These are phyloP conservation scores for Penicillium sp. DNA, from an alignment of 2,329 filamentous ascomycete genomes.

Conservation along the genomic window DNA sequence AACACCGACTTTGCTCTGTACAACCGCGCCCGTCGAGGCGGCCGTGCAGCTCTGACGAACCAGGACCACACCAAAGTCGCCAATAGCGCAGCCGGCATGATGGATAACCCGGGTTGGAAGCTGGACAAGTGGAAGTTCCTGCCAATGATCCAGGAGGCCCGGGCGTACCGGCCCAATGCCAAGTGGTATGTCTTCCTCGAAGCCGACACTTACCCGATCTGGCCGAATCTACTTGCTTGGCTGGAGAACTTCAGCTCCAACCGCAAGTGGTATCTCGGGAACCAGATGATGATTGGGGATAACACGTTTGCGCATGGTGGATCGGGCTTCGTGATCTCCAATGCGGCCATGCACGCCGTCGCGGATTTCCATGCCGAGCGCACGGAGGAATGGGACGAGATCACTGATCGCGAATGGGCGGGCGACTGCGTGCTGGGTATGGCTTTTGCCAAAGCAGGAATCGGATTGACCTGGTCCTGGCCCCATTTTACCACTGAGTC, in stretches of 20 bases:
- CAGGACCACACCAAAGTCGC: conserved; percentile 25
- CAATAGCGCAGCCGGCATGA: conserved; percentile 29
- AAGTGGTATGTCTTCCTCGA: conserved; percentile 56
- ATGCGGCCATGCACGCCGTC: conserved; percentile 41
- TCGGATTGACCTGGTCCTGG: conserved; percentile 34
- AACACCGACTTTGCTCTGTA: conserved; percentile 28
- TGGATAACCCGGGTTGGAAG: conserved; percentile 43
- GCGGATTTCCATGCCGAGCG: conserved; percentile 39
- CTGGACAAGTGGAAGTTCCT: conserved; percentile 54
- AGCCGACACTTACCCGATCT: conserved; percentile 52
- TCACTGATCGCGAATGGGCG: conserved; percentile 41
- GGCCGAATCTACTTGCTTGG: conserved; percentile 49
- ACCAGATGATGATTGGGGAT: conserved; percentile 45
- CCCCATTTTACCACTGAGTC: conserved; percentile 20
- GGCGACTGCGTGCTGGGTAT: conserved; percentile 46
- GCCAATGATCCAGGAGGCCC: conserved; percentile 49
- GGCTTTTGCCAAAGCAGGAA: conserved; percentile 38
- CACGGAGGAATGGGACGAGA: conserved; percentile 39
- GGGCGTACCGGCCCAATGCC: conserved; percentile 40
- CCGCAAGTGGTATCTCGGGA: conserved; percentile 47
- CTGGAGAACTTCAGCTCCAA: conserved; percentile 44
- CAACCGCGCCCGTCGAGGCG: conserved; percentile 39
- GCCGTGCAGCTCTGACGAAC: conserved; percentile 33
- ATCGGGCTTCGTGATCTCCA: conserved; percentile 47
- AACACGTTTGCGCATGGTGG: conserved; percentile 48